phyloP scores from a whole-genome alignment of 2,329 filamentous ascomycete genomes.

The Phaeosphaeriaceae sp. region DNA sequence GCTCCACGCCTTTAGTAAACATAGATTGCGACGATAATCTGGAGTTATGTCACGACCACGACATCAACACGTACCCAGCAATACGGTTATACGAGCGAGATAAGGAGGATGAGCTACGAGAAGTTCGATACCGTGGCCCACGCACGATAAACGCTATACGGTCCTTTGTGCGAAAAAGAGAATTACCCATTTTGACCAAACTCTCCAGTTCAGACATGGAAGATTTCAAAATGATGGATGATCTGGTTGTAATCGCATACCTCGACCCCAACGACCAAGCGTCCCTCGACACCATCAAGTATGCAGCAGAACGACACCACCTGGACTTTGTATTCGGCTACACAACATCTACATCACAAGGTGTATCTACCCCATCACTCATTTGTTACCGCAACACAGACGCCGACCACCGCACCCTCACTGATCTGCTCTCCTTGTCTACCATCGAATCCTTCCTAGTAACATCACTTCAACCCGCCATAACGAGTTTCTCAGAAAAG shows the following conservation, averaged over 20 bases:
- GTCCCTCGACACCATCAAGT: slow-evolving; percentile 7
- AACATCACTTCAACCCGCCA: neutral
- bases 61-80: slow-evolving; percentile 31
- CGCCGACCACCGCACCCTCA: slow-evolving; percentile 20
- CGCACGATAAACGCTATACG: slow-evolving; percentile 15
- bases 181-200: slow-evolving; percentile 13
- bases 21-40: slow-evolving; percentile 27
- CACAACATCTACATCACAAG: slow-evolving; percentile 11
- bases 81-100: slow-evolving; percentile 20
- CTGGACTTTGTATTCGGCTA: slow-evolving; percentile 25
- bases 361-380: slow-evolving; percentile 18
- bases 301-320: slow-evolving; percentile 15
- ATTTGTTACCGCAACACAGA: slow-evolving; percentile 28
- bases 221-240: slow-evolving; percentile 19
- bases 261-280: slow-evolving; percentile 9
- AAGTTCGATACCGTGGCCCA: slow-evolving; percentile 23
- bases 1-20: slow-evolving; percentile 15
- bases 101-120: neutral
- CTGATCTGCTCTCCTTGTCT: slow-evolving; percentile 13
- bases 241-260: slow-evolving; percentile 25
- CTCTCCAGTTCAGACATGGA: slow-evolving; percentile 5
- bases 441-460: slow-evolving; percentile 8
- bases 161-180: slow-evolving; percentile 20
- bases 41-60: slow-evolving; percentile 24
- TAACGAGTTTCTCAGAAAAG: slow-evolving; percentile 19